Percentiles rank a stretch among this genome's conserved stretches.
Evolutionary conservation across 2,329 filamentous ascomycete species (phyloP).

Genomic region (Fusarium sp.): DNA sequence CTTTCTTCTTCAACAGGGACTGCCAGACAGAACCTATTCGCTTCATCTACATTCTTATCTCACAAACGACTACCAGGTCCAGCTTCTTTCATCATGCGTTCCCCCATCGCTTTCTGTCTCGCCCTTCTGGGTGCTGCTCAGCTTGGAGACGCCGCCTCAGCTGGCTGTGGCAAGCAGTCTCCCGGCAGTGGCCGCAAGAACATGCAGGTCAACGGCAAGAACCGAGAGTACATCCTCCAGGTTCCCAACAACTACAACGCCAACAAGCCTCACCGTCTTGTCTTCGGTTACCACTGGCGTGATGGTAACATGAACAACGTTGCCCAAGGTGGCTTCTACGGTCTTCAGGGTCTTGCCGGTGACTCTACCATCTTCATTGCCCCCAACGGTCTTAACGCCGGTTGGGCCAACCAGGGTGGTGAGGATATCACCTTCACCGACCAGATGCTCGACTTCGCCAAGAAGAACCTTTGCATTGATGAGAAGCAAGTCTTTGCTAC

Average conservation of each 20-base stretch:
- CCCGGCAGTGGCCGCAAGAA: conserved; percentile 47
- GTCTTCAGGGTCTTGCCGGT: conserved; percentile 50
- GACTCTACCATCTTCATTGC: conserved; percentile 57
- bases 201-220: conserved; percentile 47
- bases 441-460: conserved; percentile 51
- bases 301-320: conserved; percentile 54
- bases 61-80: background rate
- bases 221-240: conserved; percentile 53
- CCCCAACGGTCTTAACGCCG: conserved; percentile 55
- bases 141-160: conserved; percentile 42
- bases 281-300: conserved; percentile 54
- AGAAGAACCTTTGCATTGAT: conserved; percentile 56
- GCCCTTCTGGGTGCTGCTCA: conserved; percentile 22
- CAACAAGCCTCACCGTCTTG: conserved; percentile 41
- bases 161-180: conserved; percentile 51
- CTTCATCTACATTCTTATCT: background rate
- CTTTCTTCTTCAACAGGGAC: conserved; percentile 14
- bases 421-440: conserved; percentile 57
- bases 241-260: conserved; percentile 48
- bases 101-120: conserved; percentile 17
- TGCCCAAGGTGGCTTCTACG: conserved; percentile 54
- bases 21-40: conserved; percentile 24
- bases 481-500: conserved; percentile 55
- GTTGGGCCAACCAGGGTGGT: conserved; percentile 56
- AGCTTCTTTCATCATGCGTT: conserved; percentile 6